These are phyloP conservation scores for Anisodus acutangulus DNA, from an alignment of 257 asterid genomes.

Conservation along the genomic window DNA sequence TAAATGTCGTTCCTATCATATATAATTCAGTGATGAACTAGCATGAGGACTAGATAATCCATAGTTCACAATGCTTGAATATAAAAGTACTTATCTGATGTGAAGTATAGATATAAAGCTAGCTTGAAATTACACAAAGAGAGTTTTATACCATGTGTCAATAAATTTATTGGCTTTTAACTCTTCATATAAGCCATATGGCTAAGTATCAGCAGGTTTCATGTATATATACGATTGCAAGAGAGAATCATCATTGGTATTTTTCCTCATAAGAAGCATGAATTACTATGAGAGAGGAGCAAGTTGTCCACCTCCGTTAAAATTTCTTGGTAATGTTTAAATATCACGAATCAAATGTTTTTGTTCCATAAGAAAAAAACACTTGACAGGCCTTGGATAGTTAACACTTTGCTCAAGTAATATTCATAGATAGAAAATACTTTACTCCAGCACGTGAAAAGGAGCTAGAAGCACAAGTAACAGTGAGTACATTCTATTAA, in stretches of 20 bases:
- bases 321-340: background rate
- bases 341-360: background rate
- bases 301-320: background rate
- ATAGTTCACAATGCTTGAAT: background rate
- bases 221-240: background rate
- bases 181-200: background rate
- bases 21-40: background rate
- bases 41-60: background rate
- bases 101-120: background rate
- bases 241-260: background rate
- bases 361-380: background rate
- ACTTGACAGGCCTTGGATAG: background rate
- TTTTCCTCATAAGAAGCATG: background rate
- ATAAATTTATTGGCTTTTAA: background rate
- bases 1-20: background rate
- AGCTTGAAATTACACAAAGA: background rate
- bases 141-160: background rate
- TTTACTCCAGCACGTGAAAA: background rate
- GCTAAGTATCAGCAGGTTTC: conserved; percentile 11
- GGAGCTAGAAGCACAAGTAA: background rate
- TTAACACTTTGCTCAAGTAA: background rate
- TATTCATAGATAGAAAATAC: background rate
- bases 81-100: background rate
- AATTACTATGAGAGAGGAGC: background rate
- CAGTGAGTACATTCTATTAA: background rate